Percentiles rank a stretch among this genome's conserved stretches.
phyloP scores from a whole-genome alignment of 2,329 filamentous ascomycete genomes.

The Ciborinia camelliae region DNA sequence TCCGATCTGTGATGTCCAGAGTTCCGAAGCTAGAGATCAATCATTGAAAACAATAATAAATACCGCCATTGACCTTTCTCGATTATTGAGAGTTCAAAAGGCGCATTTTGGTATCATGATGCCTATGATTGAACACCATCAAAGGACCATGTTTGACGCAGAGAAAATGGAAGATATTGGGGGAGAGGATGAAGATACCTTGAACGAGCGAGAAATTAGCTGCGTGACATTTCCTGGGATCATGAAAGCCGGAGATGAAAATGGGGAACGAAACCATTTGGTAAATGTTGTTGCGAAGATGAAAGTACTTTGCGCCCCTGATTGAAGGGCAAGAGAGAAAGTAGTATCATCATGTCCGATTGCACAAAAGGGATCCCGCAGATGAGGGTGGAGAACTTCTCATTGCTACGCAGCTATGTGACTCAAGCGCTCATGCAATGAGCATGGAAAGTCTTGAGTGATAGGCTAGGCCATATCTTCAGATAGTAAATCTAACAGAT shows the following conservation, averaged over 20 bases:
- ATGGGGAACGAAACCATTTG: conserved; percentile 57
- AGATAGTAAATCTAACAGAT: not conserved
- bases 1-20: conserved; percentile 41
- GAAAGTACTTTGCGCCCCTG: conserved; percentile 54
- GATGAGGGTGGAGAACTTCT: not conserved
- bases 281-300: conserved; percentile 63
- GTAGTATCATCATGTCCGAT: not conserved
- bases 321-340: conserved; percentile 23
- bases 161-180: conserved; percentile 64
- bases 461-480: not conserved
- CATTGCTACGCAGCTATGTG: not conserved
- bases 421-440: not conserved
- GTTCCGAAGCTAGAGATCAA: conserved; percentile 46
- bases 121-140: conserved; percentile 50
- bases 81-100: conserved; percentile 55
- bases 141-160: conserved; percentile 54
- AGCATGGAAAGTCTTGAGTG: not conserved
- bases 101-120: conserved; percentile 55
- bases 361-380: not conserved
- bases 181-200: conserved; percentile 55
- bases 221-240: conserved; percentile 65
- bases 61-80: conserved; percentile 54
- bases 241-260: conserved; percentile 62
- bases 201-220: conserved; percentile 51
- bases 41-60: conserved; percentile 52